Evolutionary conservation across 768 basidiomycete genomes (phyloP).

Genomic region (Leccinum broughii): DNA sequence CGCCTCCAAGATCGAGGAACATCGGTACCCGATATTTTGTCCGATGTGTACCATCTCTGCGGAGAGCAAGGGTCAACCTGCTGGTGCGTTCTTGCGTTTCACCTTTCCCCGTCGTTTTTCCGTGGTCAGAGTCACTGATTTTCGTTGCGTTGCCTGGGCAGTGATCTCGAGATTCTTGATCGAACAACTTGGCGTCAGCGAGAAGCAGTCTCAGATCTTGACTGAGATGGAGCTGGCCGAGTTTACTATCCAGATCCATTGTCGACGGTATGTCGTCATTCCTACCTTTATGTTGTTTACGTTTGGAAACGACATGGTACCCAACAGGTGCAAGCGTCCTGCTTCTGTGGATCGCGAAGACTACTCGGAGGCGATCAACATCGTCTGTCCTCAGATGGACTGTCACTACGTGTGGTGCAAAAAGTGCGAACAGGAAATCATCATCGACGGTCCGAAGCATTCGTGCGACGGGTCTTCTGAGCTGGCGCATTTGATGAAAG

Average conservation of each 20-base stretch:
- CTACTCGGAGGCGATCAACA: conserved; percentile 37
- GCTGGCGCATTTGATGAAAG: conserved; percentile 49
- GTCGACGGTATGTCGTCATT: conserved; percentile 43
- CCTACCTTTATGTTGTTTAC: no score
- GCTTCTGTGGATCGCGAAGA: conserved; percentile 53
- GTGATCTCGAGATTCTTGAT: conserved; percentile 43
- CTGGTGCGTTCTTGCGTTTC: conserved; percentile 28
- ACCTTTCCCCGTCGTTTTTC: neutral
- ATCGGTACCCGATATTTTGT: conserved; percentile 60
- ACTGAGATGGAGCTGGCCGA: conserved; percentile 48
- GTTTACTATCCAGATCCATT: conserved; percentile 46
- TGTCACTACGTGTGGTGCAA: conserved; percentile 64
- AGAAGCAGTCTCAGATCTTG: conserved; percentile 41
- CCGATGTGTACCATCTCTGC: conserved; percentile 48
- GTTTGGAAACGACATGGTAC: neutral
- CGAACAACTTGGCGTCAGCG: conserved; percentile 45
- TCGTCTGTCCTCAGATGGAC: conserved; percentile 49
- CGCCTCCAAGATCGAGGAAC: conserved; percentile 47
- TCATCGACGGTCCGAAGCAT: conserved; percentile 41
- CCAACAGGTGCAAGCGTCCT: conserved; percentile 47
- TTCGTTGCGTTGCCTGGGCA: conserved; percentile 17
- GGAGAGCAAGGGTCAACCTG: conserved; percentile 24
- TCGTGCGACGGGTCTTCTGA: conserved; percentile 62
- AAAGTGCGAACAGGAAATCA: conserved; percentile 47
- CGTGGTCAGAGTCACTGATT: neutral